Percentiles rank a stretch among this genome's conserved stretches.
Conservation (phyloP, 371 early-diverging fungal genomes). For the Conidiobolus incongruus region DNA sequence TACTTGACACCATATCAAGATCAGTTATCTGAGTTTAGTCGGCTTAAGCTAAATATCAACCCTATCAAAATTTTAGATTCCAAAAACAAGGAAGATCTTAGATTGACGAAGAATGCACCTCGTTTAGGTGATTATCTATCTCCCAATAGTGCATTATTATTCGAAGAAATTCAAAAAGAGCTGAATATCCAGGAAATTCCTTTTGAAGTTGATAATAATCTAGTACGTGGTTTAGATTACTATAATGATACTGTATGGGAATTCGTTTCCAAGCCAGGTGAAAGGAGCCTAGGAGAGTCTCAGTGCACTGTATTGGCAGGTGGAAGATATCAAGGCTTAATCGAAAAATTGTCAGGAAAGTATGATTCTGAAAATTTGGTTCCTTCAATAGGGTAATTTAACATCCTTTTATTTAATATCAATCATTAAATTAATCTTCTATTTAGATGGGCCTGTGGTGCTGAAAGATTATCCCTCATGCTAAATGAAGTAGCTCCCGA, state of each 20-base stretch:
- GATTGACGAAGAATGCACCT: slow-evolving; percentile 13
- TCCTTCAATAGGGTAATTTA: not conserved
- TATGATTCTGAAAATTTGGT: slow-evolving; percentile 14
- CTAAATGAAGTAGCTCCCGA: not conserved
- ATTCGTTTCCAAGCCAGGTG: slow-evolving; percentile 11
- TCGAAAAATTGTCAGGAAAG: slow-evolving; percentile 25
- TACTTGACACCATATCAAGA: slow-evolving; percentile 13
- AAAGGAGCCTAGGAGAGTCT: slow-evolving; percentile 17
- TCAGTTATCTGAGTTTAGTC: slow-evolving; percentile 19
- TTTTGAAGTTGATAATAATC: slow-evolving; percentile 15
- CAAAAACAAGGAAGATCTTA: slow-evolving; percentile 19
- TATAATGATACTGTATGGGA: slow-evolving; percentile 41
- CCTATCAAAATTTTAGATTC: slow-evolving; percentile 35
- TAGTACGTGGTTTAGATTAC: slow-evolving; percentile 40
- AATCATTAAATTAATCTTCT: too few relatives aligned
- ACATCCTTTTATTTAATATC: too few relatives aligned
- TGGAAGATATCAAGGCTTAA: slow-evolving; percentile 33
- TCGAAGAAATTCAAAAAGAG: slow-evolving; percentile 13
- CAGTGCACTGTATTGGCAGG: slow-evolving; percentile 37
- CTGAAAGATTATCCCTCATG: not conserved
- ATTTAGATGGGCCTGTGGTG: not conserved
- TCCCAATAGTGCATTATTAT: slow-evolving; percentile 10
- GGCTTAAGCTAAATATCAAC: slow-evolving; percentile 15
- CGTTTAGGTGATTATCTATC: slow-evolving; percentile 13
- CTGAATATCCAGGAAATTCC: slow-evolving; percentile 16